Conservation (phyloP, 78 protist species). For the Chrysochromulina parva region DNA sequence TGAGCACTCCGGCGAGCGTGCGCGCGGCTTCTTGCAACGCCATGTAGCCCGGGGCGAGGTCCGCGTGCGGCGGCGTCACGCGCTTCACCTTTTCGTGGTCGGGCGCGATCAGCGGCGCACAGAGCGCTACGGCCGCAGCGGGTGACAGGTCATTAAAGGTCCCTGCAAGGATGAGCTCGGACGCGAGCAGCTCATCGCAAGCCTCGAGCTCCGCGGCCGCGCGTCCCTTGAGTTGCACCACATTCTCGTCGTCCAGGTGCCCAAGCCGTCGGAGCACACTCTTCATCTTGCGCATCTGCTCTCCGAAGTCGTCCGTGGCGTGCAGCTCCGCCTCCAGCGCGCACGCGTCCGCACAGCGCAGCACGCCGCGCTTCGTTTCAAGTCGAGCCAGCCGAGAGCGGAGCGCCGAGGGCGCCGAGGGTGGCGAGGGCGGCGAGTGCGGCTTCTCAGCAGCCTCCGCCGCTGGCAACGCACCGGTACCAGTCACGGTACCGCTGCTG, state of each 20-base stretch:
- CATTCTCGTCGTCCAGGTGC: constrained; percentile 21
- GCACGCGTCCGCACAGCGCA: no score
- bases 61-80: not conserved
- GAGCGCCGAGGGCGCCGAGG: not conserved
- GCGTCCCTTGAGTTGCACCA: constrained; percentile 59
- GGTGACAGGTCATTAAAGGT: constrained; percentile 41
- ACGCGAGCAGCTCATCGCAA: constrained; percentile 53
- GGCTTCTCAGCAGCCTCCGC: no score
- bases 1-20: constrained; percentile 68
- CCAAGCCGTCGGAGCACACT: constrained; percentile 38
- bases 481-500: no score
- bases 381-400: no score
- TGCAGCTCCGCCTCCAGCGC: not conserved
- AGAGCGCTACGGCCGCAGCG: constrained; percentile 15
- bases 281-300: constrained; percentile 5
- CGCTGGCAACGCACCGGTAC: no score
- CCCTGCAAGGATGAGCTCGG: constrained; percentile 60
- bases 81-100: not conserved
- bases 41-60: not conserved
- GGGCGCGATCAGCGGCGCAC: constrained; percentile 16
- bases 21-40: constrained; percentile 71
- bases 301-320: not conserved
- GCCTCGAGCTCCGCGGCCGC: constrained; percentile 52
- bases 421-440: no score
- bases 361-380: no score